Evolutionary conservation across 176 grass and related monocot species (phyloP).

Genomic region (Ampelocalamus luodianensis): DNA sequence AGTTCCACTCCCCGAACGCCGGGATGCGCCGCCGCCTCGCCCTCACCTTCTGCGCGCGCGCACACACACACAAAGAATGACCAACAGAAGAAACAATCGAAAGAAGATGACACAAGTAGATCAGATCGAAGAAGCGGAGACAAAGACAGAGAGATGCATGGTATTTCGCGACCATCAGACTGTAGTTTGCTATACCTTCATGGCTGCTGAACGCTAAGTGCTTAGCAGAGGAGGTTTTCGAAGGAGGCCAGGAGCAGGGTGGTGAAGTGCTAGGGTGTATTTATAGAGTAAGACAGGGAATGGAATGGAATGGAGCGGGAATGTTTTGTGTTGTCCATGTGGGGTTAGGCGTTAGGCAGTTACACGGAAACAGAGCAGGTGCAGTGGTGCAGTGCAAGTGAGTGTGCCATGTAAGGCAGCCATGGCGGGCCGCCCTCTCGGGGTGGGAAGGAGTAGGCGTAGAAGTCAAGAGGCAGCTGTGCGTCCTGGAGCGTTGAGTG

Average conservation of each 20-base stretch:
- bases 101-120: not conserved
- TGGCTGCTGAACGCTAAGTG: not conserved
- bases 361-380: not conserved
- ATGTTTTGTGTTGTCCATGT: not conserved
- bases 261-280: not conserved
- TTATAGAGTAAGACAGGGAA: not conserved
- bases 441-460: not conserved
- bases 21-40: constrained; percentile 49
- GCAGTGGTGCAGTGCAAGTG: not conserved
- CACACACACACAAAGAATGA: not conserved
- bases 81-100: not conserved
- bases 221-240: not conserved
- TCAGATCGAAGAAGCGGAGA: not conserved
- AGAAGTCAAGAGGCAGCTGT: not conserved
- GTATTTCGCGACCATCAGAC: not conserved
- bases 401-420: not conserved
- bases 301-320: not conserved
- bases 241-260: not conserved
- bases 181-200: not conserved
- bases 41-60: not conserved
- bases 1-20: constrained; percentile 64
- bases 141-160: not conserved
- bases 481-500: not conserved
- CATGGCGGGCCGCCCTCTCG: not conserved
- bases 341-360: not conserved